Evolutionary conservation across 1,284 basidiomycete species (phyloP).

Genomic region (Inonotus hispidus): DNA sequence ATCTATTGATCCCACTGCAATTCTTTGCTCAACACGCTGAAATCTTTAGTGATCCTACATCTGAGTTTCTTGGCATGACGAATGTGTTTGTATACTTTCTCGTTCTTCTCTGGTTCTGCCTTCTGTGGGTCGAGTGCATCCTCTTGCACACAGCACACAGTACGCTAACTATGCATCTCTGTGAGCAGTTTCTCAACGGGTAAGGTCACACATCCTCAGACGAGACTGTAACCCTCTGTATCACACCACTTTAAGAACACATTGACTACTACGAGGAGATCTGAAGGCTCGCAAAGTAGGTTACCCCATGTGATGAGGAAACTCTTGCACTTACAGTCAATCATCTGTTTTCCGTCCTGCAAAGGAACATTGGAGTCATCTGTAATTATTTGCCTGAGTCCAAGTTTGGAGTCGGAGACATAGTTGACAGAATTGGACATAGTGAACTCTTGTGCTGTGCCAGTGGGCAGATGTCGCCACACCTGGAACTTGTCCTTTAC

Average conservation of each 20-base stretch:
- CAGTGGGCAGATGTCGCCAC: constrained; percentile 43
- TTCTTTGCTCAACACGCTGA: constrained; percentile 35
- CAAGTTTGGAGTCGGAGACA: constrained; percentile 20
- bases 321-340: background rate
- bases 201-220: constrained; percentile 46
- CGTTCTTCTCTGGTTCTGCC: constrained; percentile 34
- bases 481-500: constrained; percentile 49
- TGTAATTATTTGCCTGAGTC: background rate
- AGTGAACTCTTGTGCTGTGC: constrained; percentile 45
- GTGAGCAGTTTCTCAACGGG: constrained; percentile 43
- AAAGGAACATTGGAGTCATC: background rate
- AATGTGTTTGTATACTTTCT: constrained; percentile 41
- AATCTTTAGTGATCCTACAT: constrained; percentile 37
- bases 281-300: constrained; percentile 41
- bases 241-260: constrained; percentile 35
- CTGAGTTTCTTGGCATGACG: constrained; percentile 44
- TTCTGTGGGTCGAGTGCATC: constrained; percentile 45
- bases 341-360: background rate
- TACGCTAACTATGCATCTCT: constrained; percentile 42
- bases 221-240: constrained; percentile 37
- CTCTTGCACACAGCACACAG: constrained; percentile 46
- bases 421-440: constrained; percentile 23
- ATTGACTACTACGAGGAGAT: constrained; percentile 37
- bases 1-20: constrained; percentile 34
- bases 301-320: constrained; percentile 39